Evolutionary conservation across 2,329 filamentous ascomycete genomes (phyloP), one percentile per base, ranked within the genome.

Genomic region (Calonectria honghensis): DNA sequence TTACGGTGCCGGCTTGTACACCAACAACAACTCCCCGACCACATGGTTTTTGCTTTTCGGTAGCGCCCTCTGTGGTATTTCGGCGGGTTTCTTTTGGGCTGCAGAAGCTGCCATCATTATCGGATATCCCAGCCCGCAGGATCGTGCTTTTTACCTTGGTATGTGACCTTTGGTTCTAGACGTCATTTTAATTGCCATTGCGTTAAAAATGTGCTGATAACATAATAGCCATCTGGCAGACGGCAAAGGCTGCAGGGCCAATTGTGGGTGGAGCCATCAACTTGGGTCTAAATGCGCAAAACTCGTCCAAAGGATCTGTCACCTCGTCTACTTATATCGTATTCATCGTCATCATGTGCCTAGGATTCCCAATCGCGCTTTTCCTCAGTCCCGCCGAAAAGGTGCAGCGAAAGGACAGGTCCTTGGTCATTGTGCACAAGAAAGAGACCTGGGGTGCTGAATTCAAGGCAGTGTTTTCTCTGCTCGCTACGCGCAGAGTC

Each of bases 401-500:
- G 24, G 57, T 61, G 35, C 57, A 61, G 57, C 57, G 57, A 37
- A 61, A 61, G 20, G 57, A 61, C 9, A 41, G 57, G 24, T 61
- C 57, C 14, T 24, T 61, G 57, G 57, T 61, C 13, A 14, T 61
- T 24, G 57, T 61, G 57, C 57, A 41, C 35, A 61, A 41, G 35
- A 24, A 61, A 29, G 57, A 61, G 29, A 61, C 11, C 24, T 61
- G 57, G 57, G 57, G 57, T 11, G 57, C 57, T 18, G 57, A 61
- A 29, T 61, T 61, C 57, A 61, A 61, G 57, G 57, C 57, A 1
- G 57, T 61, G 13, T 61, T 61, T 27, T 24, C 35, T 10, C 16
- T 61, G 35, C 35, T 61, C 35, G 90, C 75, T 7, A 76, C 39
- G 13, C 70, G 76, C 0, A 78, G 57, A 41, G 57, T 78, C 63